Base-by-base conservation (phyloP, 2,329 filamentous ascomycete genomes). In the Xenoacremonium recifei region DNA sequence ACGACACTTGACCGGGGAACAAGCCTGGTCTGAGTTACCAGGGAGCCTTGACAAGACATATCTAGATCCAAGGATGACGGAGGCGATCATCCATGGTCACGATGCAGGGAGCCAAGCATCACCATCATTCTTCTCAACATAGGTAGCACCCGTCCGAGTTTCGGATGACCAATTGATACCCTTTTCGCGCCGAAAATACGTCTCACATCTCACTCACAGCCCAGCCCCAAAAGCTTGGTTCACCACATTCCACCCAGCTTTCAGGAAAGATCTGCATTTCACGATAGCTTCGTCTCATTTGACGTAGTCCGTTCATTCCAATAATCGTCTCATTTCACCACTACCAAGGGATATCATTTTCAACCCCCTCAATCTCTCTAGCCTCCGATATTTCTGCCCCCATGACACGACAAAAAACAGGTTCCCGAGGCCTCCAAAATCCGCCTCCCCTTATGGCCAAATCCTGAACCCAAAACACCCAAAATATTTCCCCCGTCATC, bases 291-390 rank as follows among this genome's bases (percentile, higher is more conserved):
- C n/a, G n/a, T n/a, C n/a, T n/a, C n/a, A n/a, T 17, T 42, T 43
- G 20, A 35, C 38, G 44, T 35, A 19, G 12, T 25, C 33, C 21
- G 17, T 48, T 52, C 53, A 53, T 58, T 58, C 53, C 55, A 58
- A 51, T 57, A 58, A 42, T 53, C 42, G 40, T 58, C 37, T 30
- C 53, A 51, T 55, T 58, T 7, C 39, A 58, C 51, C 44, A 55
- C 39, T 32, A 38, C 19, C 16, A 48, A 53, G 36, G 42, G 35
- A 48, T 50, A 35, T 42, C 37, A 15, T 45, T 21, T 34, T 45
- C 7, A 9, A 42, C 45, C 41, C 42, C 35, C 32, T 44, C 36
- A 23, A 49, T 42, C 38, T 53, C 35, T 17, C 34, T 37, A 17
- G 46, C 51, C 42, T 39, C 46, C 40, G 45, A 43, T 50, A 42